These are phyloP conservation scores for Hygrocybe coccinea DNA, from an alignment of 768 basidiomycete genomes.

Conservation along the genomic window DNA sequence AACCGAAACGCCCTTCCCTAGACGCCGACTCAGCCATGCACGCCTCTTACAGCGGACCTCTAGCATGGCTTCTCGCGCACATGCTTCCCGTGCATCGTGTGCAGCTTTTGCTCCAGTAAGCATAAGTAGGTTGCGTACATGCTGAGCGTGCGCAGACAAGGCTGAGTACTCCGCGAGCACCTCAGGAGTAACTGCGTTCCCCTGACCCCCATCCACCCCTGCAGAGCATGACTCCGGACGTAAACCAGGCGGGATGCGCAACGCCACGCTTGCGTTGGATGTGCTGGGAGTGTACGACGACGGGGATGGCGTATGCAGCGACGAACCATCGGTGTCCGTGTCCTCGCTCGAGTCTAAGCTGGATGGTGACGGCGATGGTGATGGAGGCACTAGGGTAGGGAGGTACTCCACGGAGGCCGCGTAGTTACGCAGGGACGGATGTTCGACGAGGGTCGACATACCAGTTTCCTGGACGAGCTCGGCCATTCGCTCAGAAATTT, in stretches of 20 bases:
- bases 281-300: conserved; percentile 21
- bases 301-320: conserved; percentile 43
- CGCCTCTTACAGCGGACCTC: conserved; percentile 57
- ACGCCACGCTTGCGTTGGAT: conserved; percentile 4
- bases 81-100: conserved; percentile 36
- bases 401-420: conserved; percentile 5
- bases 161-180: conserved; percentile 34
- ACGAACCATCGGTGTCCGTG: conserved; percentile 47
- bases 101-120: conserved; percentile 40
- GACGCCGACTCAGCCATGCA: conserved; percentile 58
- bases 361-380: conserved; percentile 29
- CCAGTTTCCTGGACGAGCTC: conserved; percentile 37
- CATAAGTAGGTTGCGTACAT: conserved; percentile 39
- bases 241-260: conserved; percentile 7
- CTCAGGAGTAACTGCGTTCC: not conserved
- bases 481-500: conserved; percentile 39
- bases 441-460: conserved; percentile 11
- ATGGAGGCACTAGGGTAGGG: not conserved
- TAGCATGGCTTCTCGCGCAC: conserved; percentile 41
- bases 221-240: conserved; percentile 23
- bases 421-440: conserved; percentile 6
- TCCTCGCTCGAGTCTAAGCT: conserved; percentile 40
- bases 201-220: not conserved
- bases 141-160: conserved; percentile 30
- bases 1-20: not conserved